Base-by-base conservation (phyloP, 2,329 filamentous ascomycete genomes). In the Talaromyces sp. region DNA sequence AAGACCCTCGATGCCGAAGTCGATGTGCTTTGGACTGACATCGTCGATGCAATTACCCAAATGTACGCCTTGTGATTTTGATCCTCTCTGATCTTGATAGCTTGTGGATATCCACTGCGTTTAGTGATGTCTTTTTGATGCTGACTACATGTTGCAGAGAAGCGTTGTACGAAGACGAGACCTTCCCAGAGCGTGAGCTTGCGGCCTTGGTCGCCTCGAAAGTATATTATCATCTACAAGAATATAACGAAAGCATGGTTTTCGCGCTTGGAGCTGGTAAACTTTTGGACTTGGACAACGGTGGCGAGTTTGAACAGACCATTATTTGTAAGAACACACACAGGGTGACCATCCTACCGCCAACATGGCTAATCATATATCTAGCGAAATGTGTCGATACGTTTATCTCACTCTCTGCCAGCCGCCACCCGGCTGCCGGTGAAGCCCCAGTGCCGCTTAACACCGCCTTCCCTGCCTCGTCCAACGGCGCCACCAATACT, bases 231-330 rank as follows among this genome's bases (percentile, higher is more conserved):
- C 95, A 99, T 75, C 87, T 99, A 59, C 92, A 97, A 79, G 95
- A 95, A 76, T 99, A 99, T 82, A 95, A 97, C 75, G 95, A 99
- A 81, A 97, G 94, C 78, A 98, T 99, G 94, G 90, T 91, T 58
- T 98, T 99, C 78, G 95, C 95, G 66, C 86, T 99, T 53, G 93
- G 92, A 63, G 93, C 95, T 28, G 95, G 95, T 64, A 91, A 97
- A 74, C 87, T 96, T 56, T 97, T 99, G 83, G 91, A 96, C 80
- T 86, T 98, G 67, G 91, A 97, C 72, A 85, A 89, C 60, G 89
- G 91, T 58, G 90, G 92, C 77, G 95, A 99, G 81, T 99, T 96
- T 73, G 95, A 99, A 78, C 93, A 99, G 81, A 99, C 95, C 61
- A 98, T 99, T 79, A 93, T 98, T 76, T 94, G 84, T 86, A 77